phyloP scores from a whole-genome alignment of 129 eudicot species.

The Apium graveolens region DNA sequence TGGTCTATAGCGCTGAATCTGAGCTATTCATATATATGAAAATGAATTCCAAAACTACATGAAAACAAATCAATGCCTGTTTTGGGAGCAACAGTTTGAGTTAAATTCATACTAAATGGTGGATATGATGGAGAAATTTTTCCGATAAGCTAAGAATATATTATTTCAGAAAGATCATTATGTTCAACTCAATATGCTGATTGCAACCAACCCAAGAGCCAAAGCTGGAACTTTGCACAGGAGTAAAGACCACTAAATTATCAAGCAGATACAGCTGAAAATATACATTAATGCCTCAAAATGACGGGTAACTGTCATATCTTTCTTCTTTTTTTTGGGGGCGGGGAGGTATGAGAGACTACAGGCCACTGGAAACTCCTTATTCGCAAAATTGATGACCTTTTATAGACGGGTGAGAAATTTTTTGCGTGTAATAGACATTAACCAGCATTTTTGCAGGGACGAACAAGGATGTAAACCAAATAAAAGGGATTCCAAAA shows the following conservation, averaged over 20 bases:
- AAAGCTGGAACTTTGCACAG: slow-evolving; percentile 1
- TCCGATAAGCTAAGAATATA: not conserved
- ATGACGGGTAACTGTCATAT: not conserved
- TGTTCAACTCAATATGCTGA: not conserved
- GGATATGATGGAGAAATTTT: not conserved
- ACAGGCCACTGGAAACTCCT: not conserved
- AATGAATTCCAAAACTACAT: not conserved
- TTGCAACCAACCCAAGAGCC: not conserved
- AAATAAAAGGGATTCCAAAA: not conserved
- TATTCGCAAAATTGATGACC: not conserved
- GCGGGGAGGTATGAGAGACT: not conserved
- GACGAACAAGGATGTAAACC: not conserved
- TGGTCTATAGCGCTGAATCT: not conserved
- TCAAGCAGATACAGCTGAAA: not conserved
- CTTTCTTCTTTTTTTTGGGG: too few relatives aligned
- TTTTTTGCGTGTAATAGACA: not conserved
- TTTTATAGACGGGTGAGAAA: not conserved
- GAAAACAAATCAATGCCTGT: not conserved
- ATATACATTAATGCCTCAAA: not conserved
- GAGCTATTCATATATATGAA: not conserved
- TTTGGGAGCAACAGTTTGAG: not conserved
- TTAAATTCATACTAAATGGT: not conserved
- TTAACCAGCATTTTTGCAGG: not conserved
- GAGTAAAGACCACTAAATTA: not conserved
- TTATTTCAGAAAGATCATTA: not conserved